Evolutionary conservation across 129 eudicot genomes (phyloP), one percentile per base, ranked within the genome.

Genomic region (Flaveria brownii): DNA sequence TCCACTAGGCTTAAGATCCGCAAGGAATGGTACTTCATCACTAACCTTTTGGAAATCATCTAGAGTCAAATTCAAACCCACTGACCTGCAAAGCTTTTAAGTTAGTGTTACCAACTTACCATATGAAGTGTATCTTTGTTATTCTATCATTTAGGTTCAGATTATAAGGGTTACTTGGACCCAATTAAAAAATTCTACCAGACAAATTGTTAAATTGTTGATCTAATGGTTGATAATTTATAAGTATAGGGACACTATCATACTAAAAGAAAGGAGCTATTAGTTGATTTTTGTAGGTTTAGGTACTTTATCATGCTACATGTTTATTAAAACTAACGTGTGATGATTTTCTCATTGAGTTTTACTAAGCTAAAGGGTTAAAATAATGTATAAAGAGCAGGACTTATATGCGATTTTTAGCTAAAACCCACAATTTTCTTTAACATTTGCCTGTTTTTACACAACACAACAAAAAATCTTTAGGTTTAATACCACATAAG

Each of bases 1-100:
- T 43, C 99, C 97, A 82, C 99, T 95, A 46, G 97, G 99, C 86
- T 95, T 95, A 77, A 95, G 99, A 91, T 95, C 97, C 62, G 97
- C 96, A 76, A 95, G 96, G 80, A 95, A 89, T 4, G 99, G 99
- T 75, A 95, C 88, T 73, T 70, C 42, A 36, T 95, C 97, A 74
- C 97, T 95, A 42, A 95, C 91, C 87, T 95, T 95, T 56, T 95
- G 99, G 84, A 95, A 95, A 72, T 95, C 99, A 82, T 91, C 96
- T 39, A 89, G 91, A 55, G 88, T 87, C 77, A 95, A 82, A 9
- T 78, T 49, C 86, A 95, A 79, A 66, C 96, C 99, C 57, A 95
- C 99, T 45, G 97, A 95, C 87, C 99, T 95, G 92, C 81, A 41
- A 77, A 39, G 52, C 15, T 20, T 56, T 23, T 28, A 43, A 30